A percentile compares a stretch with the other conserved stretches of the same genome.
Evolutionary conservation across 179 eudicot genomes (phyloP).

Genomic region (Silene coronaria): DNA sequence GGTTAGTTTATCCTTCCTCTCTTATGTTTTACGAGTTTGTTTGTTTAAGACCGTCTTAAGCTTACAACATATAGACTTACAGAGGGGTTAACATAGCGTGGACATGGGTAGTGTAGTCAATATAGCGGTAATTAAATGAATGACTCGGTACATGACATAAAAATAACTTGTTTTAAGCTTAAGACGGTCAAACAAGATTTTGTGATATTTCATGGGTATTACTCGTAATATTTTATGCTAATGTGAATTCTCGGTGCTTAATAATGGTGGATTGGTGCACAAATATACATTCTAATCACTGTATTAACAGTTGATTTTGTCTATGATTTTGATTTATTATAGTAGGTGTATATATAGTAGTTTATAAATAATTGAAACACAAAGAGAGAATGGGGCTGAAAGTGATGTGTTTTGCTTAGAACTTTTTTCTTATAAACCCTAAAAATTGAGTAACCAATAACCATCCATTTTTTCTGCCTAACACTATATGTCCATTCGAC

Average conservation of each 20-base stretch:
- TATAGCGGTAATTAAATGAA: too few relatives aligned
- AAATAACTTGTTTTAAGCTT: background rate
- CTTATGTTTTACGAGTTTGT: background rate
- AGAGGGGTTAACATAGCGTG: background rate
- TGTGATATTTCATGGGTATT: background rate
- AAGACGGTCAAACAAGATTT: background rate
- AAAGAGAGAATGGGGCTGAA: background rate
- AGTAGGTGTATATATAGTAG: background rate
- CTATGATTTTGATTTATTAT: slow-evolving; percentile 7
- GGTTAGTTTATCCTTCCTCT: slow-evolving; percentile 20
- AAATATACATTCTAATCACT: slow-evolving; percentile 19
- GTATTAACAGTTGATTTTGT: slow-evolving; percentile 7
- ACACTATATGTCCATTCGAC: too few relatives aligned
- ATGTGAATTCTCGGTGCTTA: background rate
- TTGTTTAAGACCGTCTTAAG: background rate
- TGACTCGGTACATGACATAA: background rate
- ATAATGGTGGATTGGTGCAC: background rate
- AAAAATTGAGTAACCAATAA: background rate
- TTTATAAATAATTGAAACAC: slow-evolving; percentile 8
- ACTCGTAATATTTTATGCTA: too few relatives aligned
- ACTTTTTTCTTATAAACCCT: slow-evolving; percentile 6
- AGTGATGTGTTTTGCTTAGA: slow-evolving; percentile 12
- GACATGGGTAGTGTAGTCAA: background rate
- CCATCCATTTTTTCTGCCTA: background rate
- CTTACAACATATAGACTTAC: background rate